phyloP scores from a whole-genome alignment of 164 flowering plant species.

The Brasenia schreberi region DNA sequence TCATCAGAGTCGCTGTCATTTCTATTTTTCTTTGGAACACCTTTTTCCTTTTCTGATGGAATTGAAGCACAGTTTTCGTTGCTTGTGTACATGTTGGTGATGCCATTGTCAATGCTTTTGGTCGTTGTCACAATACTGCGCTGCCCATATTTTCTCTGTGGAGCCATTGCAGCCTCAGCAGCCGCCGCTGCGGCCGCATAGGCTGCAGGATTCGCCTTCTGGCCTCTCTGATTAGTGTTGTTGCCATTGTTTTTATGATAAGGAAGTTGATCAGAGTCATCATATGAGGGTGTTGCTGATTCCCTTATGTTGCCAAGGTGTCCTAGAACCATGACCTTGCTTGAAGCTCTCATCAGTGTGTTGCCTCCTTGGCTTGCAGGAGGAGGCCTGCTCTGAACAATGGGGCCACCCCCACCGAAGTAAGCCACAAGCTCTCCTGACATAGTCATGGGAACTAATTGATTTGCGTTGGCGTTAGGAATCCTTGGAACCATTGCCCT shows the following conservation, averaged over 20 bases:
- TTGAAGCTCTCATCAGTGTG: slow-evolving; percentile 50
- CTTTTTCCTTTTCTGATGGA: too few relatives aligned
- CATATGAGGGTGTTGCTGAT: neutral
- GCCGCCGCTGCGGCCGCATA: neutral
- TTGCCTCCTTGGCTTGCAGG: slow-evolving; percentile 12
- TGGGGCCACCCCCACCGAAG: neutral
- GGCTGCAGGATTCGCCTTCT: neutral
- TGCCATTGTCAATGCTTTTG: neutral
- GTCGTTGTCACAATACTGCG: neutral
- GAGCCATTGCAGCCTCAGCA: neutral
- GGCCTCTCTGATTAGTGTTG: neutral
- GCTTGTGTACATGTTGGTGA: neutral
- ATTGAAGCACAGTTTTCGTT: neutral
- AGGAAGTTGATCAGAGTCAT: neutral
- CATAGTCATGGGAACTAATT: neutral
- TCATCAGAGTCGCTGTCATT: neutral
- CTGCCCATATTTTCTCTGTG: neutral
- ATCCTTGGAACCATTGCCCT: neutral
- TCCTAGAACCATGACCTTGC: slow-evolving; percentile 64
- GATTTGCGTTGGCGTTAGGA: neutral
- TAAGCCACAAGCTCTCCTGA: neutral
- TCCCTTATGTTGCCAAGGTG: slow-evolving; percentile 71
- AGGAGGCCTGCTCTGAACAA: neutral
- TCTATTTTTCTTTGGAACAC: neutral
- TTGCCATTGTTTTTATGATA: neutral